Conservation (phyloP, 192 early-diverging fungal species). For the Coemansia sp. region DNA sequence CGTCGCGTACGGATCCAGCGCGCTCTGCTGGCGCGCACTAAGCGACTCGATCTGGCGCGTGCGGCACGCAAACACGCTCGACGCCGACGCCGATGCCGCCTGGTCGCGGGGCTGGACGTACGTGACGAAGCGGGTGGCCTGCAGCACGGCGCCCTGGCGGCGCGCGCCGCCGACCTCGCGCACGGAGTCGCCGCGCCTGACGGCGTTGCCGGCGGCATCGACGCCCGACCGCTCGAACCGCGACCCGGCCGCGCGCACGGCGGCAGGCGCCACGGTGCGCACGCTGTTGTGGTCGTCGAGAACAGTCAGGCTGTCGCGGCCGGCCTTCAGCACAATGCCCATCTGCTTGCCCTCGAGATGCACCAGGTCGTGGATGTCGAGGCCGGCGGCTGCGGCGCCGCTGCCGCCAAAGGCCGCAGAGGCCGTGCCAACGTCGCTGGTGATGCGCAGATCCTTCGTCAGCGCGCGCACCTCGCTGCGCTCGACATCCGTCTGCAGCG, state of each 20-base stretch:
- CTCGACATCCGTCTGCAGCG: conserved; percentile 73
- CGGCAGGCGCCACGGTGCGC: conserved; percentile 63
- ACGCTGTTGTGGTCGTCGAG: conserved; percentile 75
- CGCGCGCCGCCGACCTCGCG: conserved; percentile 66
- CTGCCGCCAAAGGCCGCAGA: conserved; percentile 11
- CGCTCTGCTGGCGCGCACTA: conserved; percentile 21
- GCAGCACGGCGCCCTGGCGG: conserved; percentile 73
- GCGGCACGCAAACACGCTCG: conserved; percentile 74
- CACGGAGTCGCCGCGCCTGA: conserved; percentile 71
- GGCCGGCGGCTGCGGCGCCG: conserved; percentile 58
- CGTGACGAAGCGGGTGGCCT: conserved; percentile 78
- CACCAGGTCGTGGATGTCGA: conserved; percentile 89
- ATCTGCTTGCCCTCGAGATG: conserved; percentile 71
- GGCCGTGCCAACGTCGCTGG: conserved; percentile 69
- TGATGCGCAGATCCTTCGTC: conserved; percentile 80
- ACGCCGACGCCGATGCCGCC: too few relatives aligned
- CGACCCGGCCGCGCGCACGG: conserved; percentile 68
- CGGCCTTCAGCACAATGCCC: conserved; percentile 82
- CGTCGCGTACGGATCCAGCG: conserved; percentile 47
- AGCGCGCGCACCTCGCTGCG: conserved; percentile 81
- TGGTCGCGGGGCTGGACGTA: conserved; percentile 79
- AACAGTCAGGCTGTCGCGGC: conserved; percentile 71
- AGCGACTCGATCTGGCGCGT: conserved; percentile 64
- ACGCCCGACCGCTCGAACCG: conserved; percentile 57
- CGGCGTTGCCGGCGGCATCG: conserved; percentile 57